Base-by-base conservation (phyloP, 164 flowering plant species). In the Dillenia suffruticosa region DNA sequence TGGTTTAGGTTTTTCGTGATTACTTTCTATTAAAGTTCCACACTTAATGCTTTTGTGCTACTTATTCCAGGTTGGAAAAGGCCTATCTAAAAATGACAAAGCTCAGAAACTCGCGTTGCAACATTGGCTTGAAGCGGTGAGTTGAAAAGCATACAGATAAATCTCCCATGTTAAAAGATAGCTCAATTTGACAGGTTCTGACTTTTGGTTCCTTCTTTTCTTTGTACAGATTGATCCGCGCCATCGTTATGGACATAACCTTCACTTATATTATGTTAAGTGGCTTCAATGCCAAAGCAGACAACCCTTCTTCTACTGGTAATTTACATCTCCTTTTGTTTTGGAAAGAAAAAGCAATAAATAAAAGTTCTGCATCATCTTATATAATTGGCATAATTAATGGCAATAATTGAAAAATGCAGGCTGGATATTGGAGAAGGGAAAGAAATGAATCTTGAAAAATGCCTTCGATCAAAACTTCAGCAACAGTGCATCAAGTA, bases 301-400 rank as follows among this genome's bases (percentile, higher is more conserved):
- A 69, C 83, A 87, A 56, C 93, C 93, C 63, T 87, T 87, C 83
- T 87, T 87, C 63, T 87, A 87, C 79, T 87, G 93, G 92, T 87
- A 83, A 74, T 6, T n/a, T 52, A 9, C 24, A 52, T 32, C 40
- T 5, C 40, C 40, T 6, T 32, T 32, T 32, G 40, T 32, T 32
- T 32, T 32, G 7, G 7, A 32, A 5, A 32, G 40, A 32, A 6
- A 32, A 32, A 32, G 40, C 7, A 6, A 32, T 4, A 32, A 32
- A 32, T 4, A 32, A 32, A 32, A 32, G 40, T 32, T 26, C 40
- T 26, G 22, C 40, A 26, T 26, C 40, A 26, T 26, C 40, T 26
- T 26, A 26, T 26, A 2, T 26, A 26, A 6, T 24, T 44, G 53
- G 61, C 46, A 22, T 6, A 51, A 51, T 15, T 51, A 15, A 51